A percentile compares a stretch with the other conserved stretches of the same genome.
phyloP scores from a whole-genome alignment of 192 early-diverging fungal genomes.

The Backusella mclennaniae region DNA sequence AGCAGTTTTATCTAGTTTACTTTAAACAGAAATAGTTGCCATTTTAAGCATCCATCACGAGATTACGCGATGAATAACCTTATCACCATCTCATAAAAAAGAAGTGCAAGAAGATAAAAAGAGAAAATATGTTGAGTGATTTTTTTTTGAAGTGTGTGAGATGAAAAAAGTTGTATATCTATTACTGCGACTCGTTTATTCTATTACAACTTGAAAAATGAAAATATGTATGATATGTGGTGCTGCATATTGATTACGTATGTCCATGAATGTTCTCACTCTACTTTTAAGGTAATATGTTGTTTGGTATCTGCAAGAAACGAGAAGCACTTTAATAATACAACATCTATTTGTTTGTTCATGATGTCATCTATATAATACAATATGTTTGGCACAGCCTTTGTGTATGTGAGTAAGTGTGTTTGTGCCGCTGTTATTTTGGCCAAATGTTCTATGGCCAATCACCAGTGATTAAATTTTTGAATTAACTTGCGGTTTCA shows the following conservation, averaged over 20 bases:
- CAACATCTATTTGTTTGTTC: background rate
- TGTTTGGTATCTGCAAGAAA: background rate
- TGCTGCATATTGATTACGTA: background rate
- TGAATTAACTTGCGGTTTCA: conserved; percentile 1
- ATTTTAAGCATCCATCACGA: background rate
- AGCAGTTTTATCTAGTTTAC: conserved; percentile 2
- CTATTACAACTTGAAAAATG: background rate
- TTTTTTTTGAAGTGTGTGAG: background rate
- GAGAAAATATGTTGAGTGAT: background rate
- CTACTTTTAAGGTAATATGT: background rate
- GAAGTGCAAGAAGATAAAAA: background rate
- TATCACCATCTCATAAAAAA: background rate
- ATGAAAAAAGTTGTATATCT: background rate
- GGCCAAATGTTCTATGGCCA: background rate
- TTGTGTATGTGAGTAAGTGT: background rate
- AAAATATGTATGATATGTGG: background rate
- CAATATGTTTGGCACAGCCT: background rate
- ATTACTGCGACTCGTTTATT: background rate
- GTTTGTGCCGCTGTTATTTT: background rate
- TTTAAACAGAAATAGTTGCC: conserved; percentile 2
- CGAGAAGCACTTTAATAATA: background rate
- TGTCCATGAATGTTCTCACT: background rate
- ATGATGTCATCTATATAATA: background rate
- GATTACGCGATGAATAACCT: background rate
- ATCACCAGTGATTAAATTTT: background rate